Base-by-base conservation (phyloP, 176 grass and related monocot species). In the Leersia perrieri region DNA sequence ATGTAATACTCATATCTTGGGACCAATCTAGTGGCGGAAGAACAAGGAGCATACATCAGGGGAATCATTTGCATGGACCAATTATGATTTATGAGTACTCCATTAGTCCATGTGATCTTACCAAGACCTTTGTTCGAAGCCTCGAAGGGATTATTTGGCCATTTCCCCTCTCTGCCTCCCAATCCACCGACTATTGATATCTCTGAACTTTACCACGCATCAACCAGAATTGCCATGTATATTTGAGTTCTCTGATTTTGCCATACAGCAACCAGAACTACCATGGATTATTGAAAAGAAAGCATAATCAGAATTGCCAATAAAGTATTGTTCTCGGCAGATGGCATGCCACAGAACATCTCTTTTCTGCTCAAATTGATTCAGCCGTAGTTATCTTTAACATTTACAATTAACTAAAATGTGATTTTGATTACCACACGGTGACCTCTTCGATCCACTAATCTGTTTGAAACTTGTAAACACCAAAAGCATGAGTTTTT, bases 81-180 rank as follows among this genome's bases (percentile, higher is more conserved):
- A 13, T 35, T 33, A 40, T 80, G 76, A 42, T 9, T 35, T 33
- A 40, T 80, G 76, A 39, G 64, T 68, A 11, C 45, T 63, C 60
- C 82, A 76, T 55, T 68, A 11, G 34, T 63, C 60, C 82, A 76
- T 55, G 77, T 82, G 82, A 72, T 33, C 32, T 51, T 39, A 58
- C 28, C 31, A 35, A 71, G 69, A 62, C 64, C 40, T 76, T 45
- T 73, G 63, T 68, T 77, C 9, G 13, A 41, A 38, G 70, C 53
- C 62, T 77, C 9, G 13, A 41, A 38, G 70, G 68, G 41, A 5
- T 41, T 79, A 10, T 39, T 68, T 73, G 32, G 40, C 28, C 76
- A 33, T 71, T 63, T 72, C 36, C 18, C 60, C 36, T 11, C 18
- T 23, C 53, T 40, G 38, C 9, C 39, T 14, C 30, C 51, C 33